These are phyloP conservation scores for Myochromella boudieri DNA, from an alignment of 768 basidiomycete species.

Conservation along the genomic window DNA sequence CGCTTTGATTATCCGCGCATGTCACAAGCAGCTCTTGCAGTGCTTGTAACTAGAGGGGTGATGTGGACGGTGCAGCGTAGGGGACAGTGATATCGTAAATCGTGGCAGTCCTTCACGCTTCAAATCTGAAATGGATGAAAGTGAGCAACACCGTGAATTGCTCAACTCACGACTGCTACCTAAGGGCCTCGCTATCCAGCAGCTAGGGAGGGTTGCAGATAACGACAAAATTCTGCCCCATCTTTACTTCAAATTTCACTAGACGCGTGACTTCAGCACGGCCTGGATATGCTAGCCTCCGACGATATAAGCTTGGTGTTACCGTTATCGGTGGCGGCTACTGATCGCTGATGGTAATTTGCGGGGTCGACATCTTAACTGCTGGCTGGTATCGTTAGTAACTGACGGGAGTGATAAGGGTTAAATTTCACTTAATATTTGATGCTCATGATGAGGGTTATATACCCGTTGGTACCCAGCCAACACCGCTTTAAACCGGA, in stretches of 20 bases:
- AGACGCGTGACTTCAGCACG: slow-evolving; percentile 42
- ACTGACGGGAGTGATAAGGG: too few relatives aligned
- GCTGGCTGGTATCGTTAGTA: too few relatives aligned
- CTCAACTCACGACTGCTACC: slow-evolving; percentile 22
- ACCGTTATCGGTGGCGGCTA: slow-evolving; percentile 5
- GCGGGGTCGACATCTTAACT: too few relatives aligned
- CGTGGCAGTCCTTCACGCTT: slow-evolving; percentile 41
- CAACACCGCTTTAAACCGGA: too few relatives aligned
- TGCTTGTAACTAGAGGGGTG: slow-evolving; percentile 23
- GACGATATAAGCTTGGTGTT: slow-evolving; percentile 29
- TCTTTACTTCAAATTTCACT: slow-evolving; percentile 35
- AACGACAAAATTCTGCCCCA: slow-evolving; percentile 40
- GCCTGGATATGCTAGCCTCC: slow-evolving; percentile 37
- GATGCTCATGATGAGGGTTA: too few relatives aligned
- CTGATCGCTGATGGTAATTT: neutral
- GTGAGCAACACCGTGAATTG: neutral
- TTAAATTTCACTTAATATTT: too few relatives aligned
- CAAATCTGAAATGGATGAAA: slow-evolving; percentile 33
- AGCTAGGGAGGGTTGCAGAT: slow-evolving; percentile 37
- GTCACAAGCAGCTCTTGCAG: slow-evolving; percentile 24
- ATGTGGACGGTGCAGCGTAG: slow-evolving; percentile 12
- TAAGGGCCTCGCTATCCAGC: slow-evolving; percentile 38
- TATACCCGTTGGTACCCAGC: too few relatives aligned
- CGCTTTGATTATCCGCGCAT: slow-evolving; percentile 25
- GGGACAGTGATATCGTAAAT: slow-evolving; percentile 46